A percentile compares a stretch with the other conserved stretches of the same genome.
These are phyloP conservation scores for Boletus subcaerulescens DNA, from an alignment of 768 basidiomycete species.

Conservation along the genomic window DNA sequence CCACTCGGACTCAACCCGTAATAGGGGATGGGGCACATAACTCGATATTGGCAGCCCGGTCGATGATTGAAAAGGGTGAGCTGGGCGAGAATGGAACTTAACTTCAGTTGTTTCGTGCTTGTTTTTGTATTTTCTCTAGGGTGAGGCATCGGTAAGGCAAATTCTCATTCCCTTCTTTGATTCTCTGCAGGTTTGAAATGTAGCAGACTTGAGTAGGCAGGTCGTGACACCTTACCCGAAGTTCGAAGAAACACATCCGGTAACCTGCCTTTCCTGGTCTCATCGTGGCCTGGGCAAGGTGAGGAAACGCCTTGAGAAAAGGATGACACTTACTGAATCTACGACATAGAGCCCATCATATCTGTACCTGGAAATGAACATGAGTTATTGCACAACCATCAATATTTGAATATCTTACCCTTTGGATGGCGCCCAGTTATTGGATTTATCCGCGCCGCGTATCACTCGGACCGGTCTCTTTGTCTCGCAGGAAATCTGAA, in stretches of 20 bases:
- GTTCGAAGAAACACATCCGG: conserved; percentile 31
- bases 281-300: conserved; percentile 16
- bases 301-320: neutral
- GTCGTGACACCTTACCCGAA: conserved; percentile 16
- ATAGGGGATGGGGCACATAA: neutral
- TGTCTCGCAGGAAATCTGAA: conserved; percentile 30
- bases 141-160: conserved; percentile 25
- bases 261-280: conserved; percentile 18
- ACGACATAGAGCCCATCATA: conserved; percentile 34
- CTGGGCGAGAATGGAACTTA: neutral
- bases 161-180: conserved; percentile 15
- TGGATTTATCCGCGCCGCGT: conserved; percentile 25
- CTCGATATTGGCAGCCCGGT: neutral
- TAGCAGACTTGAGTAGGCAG: neutral
- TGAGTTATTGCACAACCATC: neutral
- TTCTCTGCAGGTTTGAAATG: conserved; percentile 13
- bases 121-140: neutral
- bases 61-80: neutral
- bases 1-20: neutral
- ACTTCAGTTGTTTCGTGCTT: neutral
- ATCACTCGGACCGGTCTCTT: conserved; percentile 37
- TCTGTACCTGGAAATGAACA: conserved; percentile 21
- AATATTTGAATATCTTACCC: conserved; percentile 18
- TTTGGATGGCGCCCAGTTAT: conserved; percentile 15
- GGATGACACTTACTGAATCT: conserved; percentile 14